Evolutionary conservation across 495 filamentous ascomycete genomes (phyloP).

Genomic region (Trichoderma asperelloides): DNA sequence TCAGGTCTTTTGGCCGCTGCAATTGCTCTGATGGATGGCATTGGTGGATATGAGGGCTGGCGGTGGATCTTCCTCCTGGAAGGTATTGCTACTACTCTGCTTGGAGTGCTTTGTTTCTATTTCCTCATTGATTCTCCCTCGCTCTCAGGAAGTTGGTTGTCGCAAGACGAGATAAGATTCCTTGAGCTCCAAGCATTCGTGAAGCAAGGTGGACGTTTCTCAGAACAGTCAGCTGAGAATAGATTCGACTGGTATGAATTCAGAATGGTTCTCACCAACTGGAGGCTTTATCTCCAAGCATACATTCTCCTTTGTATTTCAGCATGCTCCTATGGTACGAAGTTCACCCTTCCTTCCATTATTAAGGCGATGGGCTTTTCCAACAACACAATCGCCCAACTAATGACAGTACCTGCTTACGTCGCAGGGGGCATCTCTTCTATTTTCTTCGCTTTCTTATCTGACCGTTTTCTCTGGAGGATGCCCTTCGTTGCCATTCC

Average conservation of each 20-base stretch:
- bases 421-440: conserved; percentile 49
- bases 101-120: conserved; percentile 53
- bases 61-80: conserved; percentile 62
- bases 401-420: conserved; percentile 67
- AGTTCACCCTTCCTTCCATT: conserved; percentile 50
- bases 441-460: conserved; percentile 23
- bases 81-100: conserved; percentile 55
- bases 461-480: conserved; percentile 31
- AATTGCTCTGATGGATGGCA: conserved; percentile 59
- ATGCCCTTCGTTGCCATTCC: conserved; percentile 31
- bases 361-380: conserved; percentile 56
- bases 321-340: neutral
- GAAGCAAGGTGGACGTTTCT: conserved; percentile 9
- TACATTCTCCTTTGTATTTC: conserved; percentile 9
- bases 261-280: conserved; percentile 9
- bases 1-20: conserved; percentile 65
- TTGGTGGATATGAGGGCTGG: conserved; percentile 49
- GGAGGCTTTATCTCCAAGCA: conserved; percentile 11
- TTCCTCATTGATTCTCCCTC: conserved; percentile 60
- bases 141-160: conserved; percentile 8
- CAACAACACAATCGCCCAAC: conserved; percentile 49
- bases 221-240: neutral
- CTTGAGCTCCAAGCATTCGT: conserved; percentile 10
- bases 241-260: conserved; percentile 9
- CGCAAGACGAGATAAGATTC: conserved; percentile 11